These are phyloP conservation scores for Notholithocarpus densiflorus DNA, from an alignment of 306 rosid genomes.

Conservation along the genomic window DNA sequence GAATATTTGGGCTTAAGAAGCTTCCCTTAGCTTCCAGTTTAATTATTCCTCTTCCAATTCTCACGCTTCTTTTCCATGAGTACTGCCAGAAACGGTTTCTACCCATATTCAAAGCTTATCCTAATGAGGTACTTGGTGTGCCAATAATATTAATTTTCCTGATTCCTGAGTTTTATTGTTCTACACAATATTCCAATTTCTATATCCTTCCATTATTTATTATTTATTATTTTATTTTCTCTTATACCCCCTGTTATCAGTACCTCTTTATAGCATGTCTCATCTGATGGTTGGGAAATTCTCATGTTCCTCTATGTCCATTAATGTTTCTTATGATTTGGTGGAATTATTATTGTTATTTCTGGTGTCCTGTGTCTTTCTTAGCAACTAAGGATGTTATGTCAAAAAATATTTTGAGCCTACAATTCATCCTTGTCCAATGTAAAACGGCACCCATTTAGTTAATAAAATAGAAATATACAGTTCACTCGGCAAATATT, in stretches of 20 bases:
- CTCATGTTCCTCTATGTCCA: neutral
- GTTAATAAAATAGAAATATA: no score
- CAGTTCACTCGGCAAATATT: neutral
- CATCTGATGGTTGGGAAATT: neutral
- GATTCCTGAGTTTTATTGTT: neutral
- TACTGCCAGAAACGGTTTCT: slow-evolving; percentile 67
- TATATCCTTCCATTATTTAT: neutral
- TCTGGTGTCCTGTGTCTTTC: neutral
- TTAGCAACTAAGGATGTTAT: neutral
- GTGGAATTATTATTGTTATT: neutral
- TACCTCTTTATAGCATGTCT: neutral
- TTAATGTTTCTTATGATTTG: neutral
- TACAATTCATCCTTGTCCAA: no score
- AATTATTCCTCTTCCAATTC: slow-evolving; percentile 70
- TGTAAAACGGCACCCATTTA: no score
- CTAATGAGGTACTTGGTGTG: slow-evolving; percentile 55
- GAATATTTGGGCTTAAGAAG: slow-evolving; percentile 69
- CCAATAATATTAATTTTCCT: neutral
- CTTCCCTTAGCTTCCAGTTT: slow-evolving; percentile 60
- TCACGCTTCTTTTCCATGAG: slow-evolving; percentile 76
- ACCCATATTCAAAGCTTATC: slow-evolving; percentile 53
- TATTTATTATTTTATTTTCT: neutral
- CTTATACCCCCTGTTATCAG: neutral
- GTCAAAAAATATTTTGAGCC: no score
- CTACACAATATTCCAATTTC: neutral